A percentile compares a stretch with the other conserved stretches of the same genome.
phyloP scores from a whole-genome alignment of 108 stramenopile genomes.

The Skeletonema grethae region DNA sequence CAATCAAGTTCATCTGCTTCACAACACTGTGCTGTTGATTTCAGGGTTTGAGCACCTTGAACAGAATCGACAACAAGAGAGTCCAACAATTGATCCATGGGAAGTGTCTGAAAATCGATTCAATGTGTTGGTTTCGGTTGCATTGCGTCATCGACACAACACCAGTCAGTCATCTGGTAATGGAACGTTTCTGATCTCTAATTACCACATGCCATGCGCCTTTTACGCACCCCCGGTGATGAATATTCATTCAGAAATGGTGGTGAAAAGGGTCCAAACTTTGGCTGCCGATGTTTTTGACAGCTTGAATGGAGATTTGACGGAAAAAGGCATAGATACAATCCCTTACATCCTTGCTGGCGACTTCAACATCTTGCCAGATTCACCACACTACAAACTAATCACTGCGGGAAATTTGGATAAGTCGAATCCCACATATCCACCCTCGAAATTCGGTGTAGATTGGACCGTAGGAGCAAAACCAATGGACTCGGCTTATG shows the following conservation, averaged over 20 bases:
- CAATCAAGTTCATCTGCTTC: too few relatives aligned
- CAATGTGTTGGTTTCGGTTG: slow-evolving; percentile 73
- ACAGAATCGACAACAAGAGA: slow-evolving; percentile 7
- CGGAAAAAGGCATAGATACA: slow-evolving; percentile 1
- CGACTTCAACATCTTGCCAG: slow-evolving; percentile 92
- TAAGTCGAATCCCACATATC: slow-evolving; percentile 54
- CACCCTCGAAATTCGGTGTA: slow-evolving; percentile 62
- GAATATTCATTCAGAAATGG: slow-evolving; percentile 82
- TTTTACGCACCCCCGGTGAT: slow-evolving; percentile 86
- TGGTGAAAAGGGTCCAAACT: slow-evolving; percentile 49
- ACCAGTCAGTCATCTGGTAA: neutral
- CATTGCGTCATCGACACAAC: slow-evolving; percentile 36
- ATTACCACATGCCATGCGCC: slow-evolving; percentile 98
- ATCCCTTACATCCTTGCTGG: slow-evolving; percentile 79
- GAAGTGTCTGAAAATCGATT: slow-evolving; percentile 63
- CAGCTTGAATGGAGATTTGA: neutral
- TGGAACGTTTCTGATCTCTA: slow-evolving; percentile 70
- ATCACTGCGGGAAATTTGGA: slow-evolving; percentile 81
- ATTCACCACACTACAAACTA: slow-evolving; percentile 82
- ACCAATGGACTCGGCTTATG: slow-evolving; percentile 75
- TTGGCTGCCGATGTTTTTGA: slow-evolving; percentile 31
- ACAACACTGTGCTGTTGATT: too few relatives aligned
- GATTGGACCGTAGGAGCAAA: slow-evolving; percentile 54
- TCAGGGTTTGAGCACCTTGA: too few relatives aligned
- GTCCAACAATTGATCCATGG: slow-evolving; percentile 68